Evolutionary conservation across 176 grass and related monocot species (phyloP).

Genomic region (Thinopyrum elongatum): DNA sequence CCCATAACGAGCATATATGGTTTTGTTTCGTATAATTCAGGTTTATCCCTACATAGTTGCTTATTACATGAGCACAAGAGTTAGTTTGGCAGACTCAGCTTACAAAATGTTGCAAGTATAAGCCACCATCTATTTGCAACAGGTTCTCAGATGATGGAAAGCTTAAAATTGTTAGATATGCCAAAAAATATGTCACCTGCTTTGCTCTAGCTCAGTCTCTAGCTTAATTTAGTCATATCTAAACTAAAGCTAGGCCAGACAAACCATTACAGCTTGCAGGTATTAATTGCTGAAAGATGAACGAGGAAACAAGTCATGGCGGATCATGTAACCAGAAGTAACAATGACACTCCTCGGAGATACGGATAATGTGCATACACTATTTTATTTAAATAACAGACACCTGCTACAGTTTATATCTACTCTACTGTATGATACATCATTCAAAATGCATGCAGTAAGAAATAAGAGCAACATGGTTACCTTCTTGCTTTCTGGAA

Average conservation of each 20-base stretch:
- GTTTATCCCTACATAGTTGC: neutral
- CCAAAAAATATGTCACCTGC: neutral
- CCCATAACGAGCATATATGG: neutral
- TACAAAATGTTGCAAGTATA: neutral
- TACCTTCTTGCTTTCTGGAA: conserved; percentile 82
- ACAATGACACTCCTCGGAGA: neutral
- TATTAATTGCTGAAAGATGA: conserved; percentile 17
- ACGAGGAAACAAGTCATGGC: neutral
- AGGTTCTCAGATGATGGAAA: neutral
- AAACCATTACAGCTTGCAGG: neutral
- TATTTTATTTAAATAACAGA: neutral
- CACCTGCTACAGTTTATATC: neutral
- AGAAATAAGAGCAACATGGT: neutral
- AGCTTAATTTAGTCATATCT: neutral
- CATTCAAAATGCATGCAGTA: neutral
- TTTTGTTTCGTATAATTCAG: neutral
- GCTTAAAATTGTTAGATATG: neutral
- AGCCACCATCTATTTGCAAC: neutral
- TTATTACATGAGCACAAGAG: neutral
- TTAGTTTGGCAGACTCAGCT: neutral
- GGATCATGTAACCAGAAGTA: neutral
- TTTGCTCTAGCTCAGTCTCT: neutral
- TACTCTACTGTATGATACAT: neutral
- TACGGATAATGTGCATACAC: neutral
- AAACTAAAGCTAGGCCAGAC: conserved; percentile 8